These are phyloP conservation scores for Fraxinus anomala DNA, from an alignment of 257 asterid species.

Conservation along the genomic window DNA sequence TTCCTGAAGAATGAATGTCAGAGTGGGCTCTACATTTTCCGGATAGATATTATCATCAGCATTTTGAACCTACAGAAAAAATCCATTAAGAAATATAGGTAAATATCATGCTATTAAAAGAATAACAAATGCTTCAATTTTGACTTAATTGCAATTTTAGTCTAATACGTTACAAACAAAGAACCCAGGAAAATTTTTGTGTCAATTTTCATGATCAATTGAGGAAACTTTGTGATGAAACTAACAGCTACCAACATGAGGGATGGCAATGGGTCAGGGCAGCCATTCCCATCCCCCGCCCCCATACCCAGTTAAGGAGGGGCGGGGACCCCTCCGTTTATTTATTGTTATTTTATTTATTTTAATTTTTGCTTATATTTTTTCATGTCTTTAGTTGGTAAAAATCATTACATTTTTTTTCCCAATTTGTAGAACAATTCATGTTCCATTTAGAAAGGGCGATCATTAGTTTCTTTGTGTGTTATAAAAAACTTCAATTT, in stretches of 20 bases:
- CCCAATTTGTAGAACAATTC: too few relatives aligned
- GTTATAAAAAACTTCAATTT: too few relatives aligned
- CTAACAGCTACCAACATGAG: neutral
- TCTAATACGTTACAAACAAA: neutral
- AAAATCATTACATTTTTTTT: too few relatives aligned
- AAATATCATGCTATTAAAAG: neutral
- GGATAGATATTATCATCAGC: constrained; percentile 93
- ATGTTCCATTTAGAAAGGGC: too few relatives aligned
- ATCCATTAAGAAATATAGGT: constrained; percentile 13
- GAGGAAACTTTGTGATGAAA: neutral
- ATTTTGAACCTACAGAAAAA: constrained; percentile 75
- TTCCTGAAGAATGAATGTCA: constrained; percentile 82
- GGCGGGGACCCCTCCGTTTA: too few relatives aligned
- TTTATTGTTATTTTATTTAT: too few relatives aligned
- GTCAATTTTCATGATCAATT: neutral
- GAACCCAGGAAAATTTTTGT: neutral
- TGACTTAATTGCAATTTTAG: neutral
- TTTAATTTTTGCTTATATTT: too few relatives aligned
- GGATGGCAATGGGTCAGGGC: too few relatives aligned
- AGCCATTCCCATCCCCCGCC: too few relatives aligned
- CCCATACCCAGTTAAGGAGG: too few relatives aligned
- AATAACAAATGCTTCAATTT: neutral
- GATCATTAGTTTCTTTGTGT: too few relatives aligned
- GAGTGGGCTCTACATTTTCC: constrained; percentile 74
- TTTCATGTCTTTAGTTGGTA: too few relatives aligned